A percentile compares a stretch with the other conserved stretches of the same genome.
These are phyloP conservation scores for Phytophthora foliorum DNA, from an alignment of 352 stramenopile species.

Conservation along the genomic window DNA sequence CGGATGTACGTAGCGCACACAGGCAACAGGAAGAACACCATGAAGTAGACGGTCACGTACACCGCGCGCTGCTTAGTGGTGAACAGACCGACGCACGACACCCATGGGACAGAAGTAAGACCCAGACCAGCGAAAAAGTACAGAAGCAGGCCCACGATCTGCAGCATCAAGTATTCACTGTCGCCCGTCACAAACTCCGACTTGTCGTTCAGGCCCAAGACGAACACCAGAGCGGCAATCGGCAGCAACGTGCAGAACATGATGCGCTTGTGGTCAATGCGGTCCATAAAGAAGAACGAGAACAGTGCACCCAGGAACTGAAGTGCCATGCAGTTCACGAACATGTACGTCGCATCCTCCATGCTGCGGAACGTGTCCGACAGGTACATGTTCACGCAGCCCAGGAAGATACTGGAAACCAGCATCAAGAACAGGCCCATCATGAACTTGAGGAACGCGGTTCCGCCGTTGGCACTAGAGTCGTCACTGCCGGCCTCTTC, in stretches of 20 bases:
- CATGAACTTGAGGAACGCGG: constrained; percentile 69
- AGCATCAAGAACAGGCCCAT: constrained; percentile 77
- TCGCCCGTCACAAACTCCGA: constrained; percentile 61
- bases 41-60: constrained; percentile 75
- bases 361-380: constrained; percentile 68
- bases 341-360: constrained; percentile 77
- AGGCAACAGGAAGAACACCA: constrained; percentile 80
- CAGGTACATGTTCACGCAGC: constrained; percentile 82
- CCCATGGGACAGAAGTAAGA: constrained; percentile 78
- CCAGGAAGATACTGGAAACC: constrained; percentile 70
- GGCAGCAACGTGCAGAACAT: constrained; percentile 77
- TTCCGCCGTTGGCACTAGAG: constrained; percentile 37
- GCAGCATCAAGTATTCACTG: constrained; percentile 70
- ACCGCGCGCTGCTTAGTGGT: constrained; percentile 66
- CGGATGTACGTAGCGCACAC: constrained; percentile 58
- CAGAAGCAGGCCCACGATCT: constrained; percentile 70
- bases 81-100: constrained; percentile 80
- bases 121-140: constrained; percentile 88
- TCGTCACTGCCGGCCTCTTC: constrained; percentile 62
- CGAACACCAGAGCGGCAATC: constrained; percentile 51
- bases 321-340: constrained; percentile 77
- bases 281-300: constrained; percentile 91
- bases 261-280: constrained; percentile 79
- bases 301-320: constrained; percentile 81
- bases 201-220: constrained; percentile 70